These are phyloP conservation scores for Simplicillium aogashimaense DNA, from an alignment of 2,329 filamentous ascomycete species.

Conservation along the genomic window DNA sequence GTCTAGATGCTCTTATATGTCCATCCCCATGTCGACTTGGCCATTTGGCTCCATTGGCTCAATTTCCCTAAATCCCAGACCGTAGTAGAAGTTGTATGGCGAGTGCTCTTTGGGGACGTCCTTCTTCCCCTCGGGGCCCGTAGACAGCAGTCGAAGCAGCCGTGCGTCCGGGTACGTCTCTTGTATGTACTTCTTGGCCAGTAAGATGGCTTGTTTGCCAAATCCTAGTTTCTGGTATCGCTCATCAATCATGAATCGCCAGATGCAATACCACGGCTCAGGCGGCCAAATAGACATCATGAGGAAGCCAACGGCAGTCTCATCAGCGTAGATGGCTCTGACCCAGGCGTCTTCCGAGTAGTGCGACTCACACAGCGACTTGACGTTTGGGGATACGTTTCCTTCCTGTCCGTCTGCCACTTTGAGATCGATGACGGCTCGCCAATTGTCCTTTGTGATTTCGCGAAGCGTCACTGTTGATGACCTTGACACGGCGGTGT, in stretches of 20 bases:
- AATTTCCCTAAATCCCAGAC: constrained; percentile 4
- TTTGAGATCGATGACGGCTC: constrained; percentile 5
- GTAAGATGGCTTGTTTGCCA: background rate
- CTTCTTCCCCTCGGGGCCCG: constrained; percentile 2
- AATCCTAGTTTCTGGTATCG: constrained; percentile 4
- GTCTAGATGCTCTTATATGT: too few species aligned
- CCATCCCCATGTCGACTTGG: constrained; percentile 4
- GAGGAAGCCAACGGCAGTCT: constrained; percentile 5
- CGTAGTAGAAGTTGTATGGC: constrained; percentile 5
- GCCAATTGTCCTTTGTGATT: constrained; percentile 6
- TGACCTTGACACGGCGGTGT: background rate
- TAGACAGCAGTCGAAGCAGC: constrained; percentile 2
- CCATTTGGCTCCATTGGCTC: constrained; percentile 2
- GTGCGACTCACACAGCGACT: constrained; percentile 5
- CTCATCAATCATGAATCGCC: constrained; percentile 7
- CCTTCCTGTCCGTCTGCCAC: constrained; percentile 2
- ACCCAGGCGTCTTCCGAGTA: constrained; percentile 7
- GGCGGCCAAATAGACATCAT: constrained; percentile 7
- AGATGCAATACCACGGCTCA: constrained; percentile 4
- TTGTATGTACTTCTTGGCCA: constrained; percentile 3
- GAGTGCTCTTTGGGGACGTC: background rate
- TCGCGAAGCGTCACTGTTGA: constrained; percentile 4
- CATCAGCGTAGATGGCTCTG: constrained; percentile 6
- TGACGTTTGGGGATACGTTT: constrained; percentile 5
- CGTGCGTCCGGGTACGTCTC: background rate